A percentile compares a stretch with the other conserved stretches of the same genome.
phyloP scores from a whole-genome alignment of 345 rosid genomes.

The Firmiana major region DNA sequence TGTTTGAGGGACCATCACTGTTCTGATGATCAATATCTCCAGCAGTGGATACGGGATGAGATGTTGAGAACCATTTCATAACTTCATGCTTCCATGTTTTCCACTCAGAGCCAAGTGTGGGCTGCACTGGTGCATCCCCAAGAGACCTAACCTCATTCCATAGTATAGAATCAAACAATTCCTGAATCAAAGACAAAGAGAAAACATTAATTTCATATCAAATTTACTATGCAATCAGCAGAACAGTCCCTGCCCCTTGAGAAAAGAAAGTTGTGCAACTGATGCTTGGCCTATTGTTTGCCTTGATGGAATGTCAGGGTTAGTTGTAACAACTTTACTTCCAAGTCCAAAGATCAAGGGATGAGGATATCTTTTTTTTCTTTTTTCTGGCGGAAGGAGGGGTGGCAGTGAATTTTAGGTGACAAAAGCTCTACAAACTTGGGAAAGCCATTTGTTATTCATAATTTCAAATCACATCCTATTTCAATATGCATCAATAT shows the following conservation, averaged over 20 bases:
- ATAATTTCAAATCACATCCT: not conserved
- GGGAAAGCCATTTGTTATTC: not conserved
- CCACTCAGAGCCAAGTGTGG: slow-evolving; percentile 82
- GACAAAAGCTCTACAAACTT: not conserved
- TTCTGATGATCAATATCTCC: slow-evolving; percentile 42
- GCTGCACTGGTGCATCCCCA: slow-evolving; percentile 58
- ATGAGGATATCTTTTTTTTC: no score
- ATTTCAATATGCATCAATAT: not conserved
- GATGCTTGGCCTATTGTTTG: not conserved
- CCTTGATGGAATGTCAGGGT: not conserved
- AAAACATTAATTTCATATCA: not conserved
- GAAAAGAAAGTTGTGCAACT: not conserved
- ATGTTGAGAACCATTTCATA: slow-evolving; percentile 70
- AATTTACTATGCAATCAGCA: not conserved
- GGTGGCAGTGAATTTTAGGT: not conserved
- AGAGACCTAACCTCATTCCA: slow-evolving; percentile 84
- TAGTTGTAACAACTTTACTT: not conserved
- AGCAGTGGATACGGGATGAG: slow-evolving; percentile 39
- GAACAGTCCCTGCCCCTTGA: not conserved
- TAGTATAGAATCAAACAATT: slow-evolving; percentile 60
- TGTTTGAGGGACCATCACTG: slow-evolving; percentile 37
- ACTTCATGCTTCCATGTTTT: slow-evolving; percentile 97
- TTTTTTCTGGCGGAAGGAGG: not conserved
- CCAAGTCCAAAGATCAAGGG: not conserved
- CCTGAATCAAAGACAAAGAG: slow-evolving; percentile 42